phyloP scores from a whole-genome alignment of 495 filamentous ascomycete genomes.

The Filosporella fistucella region DNA sequence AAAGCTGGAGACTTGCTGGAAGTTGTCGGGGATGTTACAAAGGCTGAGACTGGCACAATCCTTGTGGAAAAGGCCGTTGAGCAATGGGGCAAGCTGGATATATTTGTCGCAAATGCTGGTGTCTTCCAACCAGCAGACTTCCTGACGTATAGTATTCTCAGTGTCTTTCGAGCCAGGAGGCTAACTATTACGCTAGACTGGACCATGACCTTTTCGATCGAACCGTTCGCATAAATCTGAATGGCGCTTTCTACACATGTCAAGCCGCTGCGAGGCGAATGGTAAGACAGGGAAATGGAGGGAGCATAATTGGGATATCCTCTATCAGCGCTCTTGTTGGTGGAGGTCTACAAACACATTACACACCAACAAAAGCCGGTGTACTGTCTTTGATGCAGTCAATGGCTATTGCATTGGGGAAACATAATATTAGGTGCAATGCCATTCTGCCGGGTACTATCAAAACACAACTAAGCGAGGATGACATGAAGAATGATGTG shows the following conservation, averaged over 20 bases:
- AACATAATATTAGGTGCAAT: constrained; percentile 77
- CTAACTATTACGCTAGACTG: constrained; percentile 33
- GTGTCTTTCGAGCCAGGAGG: background rate
- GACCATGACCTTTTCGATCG: constrained; percentile 52
- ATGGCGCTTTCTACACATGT: constrained; percentile 78
- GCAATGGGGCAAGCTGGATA: constrained; percentile 58
- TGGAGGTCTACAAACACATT: constrained; percentile 77
- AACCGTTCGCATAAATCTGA: constrained; percentile 75
- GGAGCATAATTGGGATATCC: constrained; percentile 76
- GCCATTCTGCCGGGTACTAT: constrained; percentile 83
- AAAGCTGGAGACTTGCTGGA: constrained; percentile 45
- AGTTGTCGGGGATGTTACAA: constrained; percentile 60
- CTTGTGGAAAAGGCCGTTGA: constrained; percentile 54
- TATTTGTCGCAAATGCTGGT: constrained; percentile 85
- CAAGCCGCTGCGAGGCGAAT: constrained; percentile 82
- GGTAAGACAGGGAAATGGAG: constrained; percentile 60
- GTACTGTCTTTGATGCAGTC: constrained; percentile 81
- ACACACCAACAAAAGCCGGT: constrained; percentile 88
- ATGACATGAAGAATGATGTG: constrained; percentile 61
- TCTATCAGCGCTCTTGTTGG: constrained; percentile 82
- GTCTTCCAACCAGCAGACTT: constrained; percentile 81
- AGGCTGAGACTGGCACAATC: constrained; percentile 52
- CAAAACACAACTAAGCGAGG: constrained; percentile 79
- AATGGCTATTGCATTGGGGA: constrained; percentile 72
- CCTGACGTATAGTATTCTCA: constrained; percentile 45